Evolutionary conservation across 306 rosid species (phyloP).

Genomic region (Castanospermum australe): DNA sequence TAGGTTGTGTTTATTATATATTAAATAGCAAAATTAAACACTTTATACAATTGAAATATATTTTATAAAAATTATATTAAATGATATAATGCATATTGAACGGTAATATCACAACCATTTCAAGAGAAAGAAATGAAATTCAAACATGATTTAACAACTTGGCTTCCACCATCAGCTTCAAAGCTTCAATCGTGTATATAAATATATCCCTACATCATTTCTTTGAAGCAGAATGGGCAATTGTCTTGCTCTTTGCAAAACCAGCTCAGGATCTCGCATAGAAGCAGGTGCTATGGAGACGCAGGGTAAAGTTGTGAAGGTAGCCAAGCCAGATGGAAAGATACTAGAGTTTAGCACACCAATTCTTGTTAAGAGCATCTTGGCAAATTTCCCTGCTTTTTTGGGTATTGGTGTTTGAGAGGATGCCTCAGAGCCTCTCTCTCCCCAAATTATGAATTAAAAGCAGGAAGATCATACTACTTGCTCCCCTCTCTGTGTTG

Average conservation of each 20-base stretch:
- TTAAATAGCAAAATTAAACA: no score
- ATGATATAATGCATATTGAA: no score
- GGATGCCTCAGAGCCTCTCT: conserved; percentile 40
- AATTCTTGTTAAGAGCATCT: conserved; percentile 48
- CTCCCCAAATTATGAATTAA: conserved; percentile 47
- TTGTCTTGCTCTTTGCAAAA: conserved; percentile 35
- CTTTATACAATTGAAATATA: no score
- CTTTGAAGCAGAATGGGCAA: conserved; percentile 57
- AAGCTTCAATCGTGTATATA: not conserved
- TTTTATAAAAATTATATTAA: no score
- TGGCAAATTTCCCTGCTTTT: conserved; percentile 38
- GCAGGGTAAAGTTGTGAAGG: conserved; percentile 34
- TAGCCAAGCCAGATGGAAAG: conserved; percentile 61
- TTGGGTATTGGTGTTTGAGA: conserved; percentile 40
- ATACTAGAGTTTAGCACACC: conserved; percentile 49
- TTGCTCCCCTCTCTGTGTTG: conserved; percentile 38
- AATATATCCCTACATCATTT: not conserved
- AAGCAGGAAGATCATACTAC: conserved; percentile 57
- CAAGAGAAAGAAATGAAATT: no score
- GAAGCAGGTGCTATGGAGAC: conserved; percentile 5
- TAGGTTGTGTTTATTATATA: no score
- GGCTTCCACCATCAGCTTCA: not conserved
- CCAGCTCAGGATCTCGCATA: conserved; percentile 6
- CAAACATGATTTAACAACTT: no score
- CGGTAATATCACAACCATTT: no score